phyloP scores from a whole-genome alignment of 805 yeast species.

The Jamesozyma gamospora region DNA sequence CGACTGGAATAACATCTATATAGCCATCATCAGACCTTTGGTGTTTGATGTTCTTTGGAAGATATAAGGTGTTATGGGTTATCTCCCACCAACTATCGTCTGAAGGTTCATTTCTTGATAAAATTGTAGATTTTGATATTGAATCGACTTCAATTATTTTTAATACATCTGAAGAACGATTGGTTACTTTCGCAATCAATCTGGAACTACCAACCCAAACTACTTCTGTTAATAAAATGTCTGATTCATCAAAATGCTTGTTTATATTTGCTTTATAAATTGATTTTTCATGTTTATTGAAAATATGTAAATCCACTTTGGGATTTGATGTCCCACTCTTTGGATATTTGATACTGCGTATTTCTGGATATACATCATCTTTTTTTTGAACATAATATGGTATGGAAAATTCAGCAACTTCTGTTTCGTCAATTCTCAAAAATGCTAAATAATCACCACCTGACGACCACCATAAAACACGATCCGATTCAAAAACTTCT shows the following conservation, averaged over 20 bases:
- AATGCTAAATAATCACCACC: slow-evolving; percentile 54
- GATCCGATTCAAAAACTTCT: slow-evolving; percentile 63
- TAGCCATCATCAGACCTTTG: slow-evolving; percentile 55
- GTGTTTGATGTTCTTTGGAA: slow-evolving; percentile 40
- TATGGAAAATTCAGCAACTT: slow-evolving; percentile 61
- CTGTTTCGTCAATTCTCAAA: slow-evolving; percentile 60
- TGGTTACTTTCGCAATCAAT: slow-evolving; percentile 47
- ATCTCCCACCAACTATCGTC: slow-evolving; percentile 73
- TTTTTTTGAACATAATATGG: slow-evolving; percentile 59
- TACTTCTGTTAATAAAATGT: slow-evolving; percentile 54
- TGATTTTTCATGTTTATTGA: slow-evolving; percentile 27
- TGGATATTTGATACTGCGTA: slow-evolving; percentile 62
- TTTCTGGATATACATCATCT: slow-evolving; percentile 50
- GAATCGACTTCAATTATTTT: slow-evolving; percentile 49
- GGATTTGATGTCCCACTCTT: slow-evolving; percentile 79
- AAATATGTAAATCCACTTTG: slow-evolving; percentile 42
- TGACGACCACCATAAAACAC: slow-evolving; percentile 85
- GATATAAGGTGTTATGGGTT: slow-evolving; percentile 47
- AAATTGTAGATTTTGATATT: slow-evolving; percentile 23
- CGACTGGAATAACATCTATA: slow-evolving; percentile 61
- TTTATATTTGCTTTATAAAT: slow-evolving; percentile 36
- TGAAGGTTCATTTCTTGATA: slow-evolving; percentile 40
- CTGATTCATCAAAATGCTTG: slow-evolving; percentile 28
- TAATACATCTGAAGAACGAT: slow-evolving; percentile 57
- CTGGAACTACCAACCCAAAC: slow-evolving; percentile 53